phyloP scores from a whole-genome alignment of 2,329 filamentous ascomycete genomes.

The Clarireedia homoeocarpa region DNA sequence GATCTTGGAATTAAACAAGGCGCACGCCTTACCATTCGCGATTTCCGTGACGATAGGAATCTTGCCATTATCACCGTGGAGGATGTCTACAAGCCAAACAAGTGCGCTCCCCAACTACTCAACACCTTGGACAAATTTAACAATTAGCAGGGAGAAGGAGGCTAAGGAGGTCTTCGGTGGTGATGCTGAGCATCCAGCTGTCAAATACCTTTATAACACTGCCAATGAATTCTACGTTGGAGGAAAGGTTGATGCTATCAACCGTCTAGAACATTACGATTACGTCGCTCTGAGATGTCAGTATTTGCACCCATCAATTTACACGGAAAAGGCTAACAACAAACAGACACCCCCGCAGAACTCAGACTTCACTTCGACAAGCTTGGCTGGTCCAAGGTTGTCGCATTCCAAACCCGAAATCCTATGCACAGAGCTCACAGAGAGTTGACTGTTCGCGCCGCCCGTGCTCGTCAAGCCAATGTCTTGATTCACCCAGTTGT shows the following conservation, averaged over 20 bases:
- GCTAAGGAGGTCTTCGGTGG: slow-evolving; percentile 92
- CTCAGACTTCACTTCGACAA: slow-evolving; percentile 97
- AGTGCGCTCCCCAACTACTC: slow-evolving; percentile 47
- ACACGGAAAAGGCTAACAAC: slow-evolving; percentile 13
- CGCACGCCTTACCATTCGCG: slow-evolving; percentile 77
- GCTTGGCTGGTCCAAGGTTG: slow-evolving; percentile 95
- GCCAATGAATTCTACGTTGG: slow-evolving; percentile 87
- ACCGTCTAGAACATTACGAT: slow-evolving; percentile 96
- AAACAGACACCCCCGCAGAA: slow-evolving; percentile 79
- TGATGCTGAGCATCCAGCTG: slow-evolving; percentile 82
- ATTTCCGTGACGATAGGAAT: slow-evolving; percentile 94
- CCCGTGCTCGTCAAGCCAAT: slow-evolving; percentile 92
- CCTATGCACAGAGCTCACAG: slow-evolving; percentile 99
- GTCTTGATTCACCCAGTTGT: slow-evolving; percentile 99
- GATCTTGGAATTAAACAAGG: slow-evolving; percentile 70
- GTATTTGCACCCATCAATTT: slow-evolving; percentile 27
- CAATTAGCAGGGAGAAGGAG: slow-evolving; percentile 62
- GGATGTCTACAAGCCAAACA: slow-evolving; percentile 92
- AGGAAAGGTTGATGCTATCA: slow-evolving; percentile 91
- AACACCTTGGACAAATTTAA: slow-evolving; percentile 12
- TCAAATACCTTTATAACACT: slow-evolving; percentile 79
- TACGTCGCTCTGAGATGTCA: slow-evolving; percentile 91
- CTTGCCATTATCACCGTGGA: slow-evolving; percentile 92
- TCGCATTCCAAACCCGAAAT: slow-evolving; percentile 98
- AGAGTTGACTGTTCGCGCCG: slow-evolving; percentile 94